Base-by-base conservation (phyloP, 495 filamentous ascomycete genomes). In the Penicillium herquei region DNA sequence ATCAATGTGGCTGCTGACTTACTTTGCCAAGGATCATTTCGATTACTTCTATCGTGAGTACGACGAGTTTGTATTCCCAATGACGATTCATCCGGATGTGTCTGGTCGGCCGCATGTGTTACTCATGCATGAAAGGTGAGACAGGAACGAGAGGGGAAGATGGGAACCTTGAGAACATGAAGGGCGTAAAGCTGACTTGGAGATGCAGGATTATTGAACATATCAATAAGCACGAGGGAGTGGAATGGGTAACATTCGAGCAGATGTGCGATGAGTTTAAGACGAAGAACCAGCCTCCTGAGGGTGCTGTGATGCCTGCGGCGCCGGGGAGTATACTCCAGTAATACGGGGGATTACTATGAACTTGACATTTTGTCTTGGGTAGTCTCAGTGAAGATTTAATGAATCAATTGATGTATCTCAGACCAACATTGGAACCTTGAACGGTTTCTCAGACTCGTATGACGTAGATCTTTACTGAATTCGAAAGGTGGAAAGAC, bases 171-270 rank as follows among this genome's bases (percentile, higher is more conserved):
- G 34, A 14, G 41, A 33, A 51, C 30, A 46, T 48, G 49, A 46
- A 26, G 21, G 21, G 21, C 21, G 21, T 4, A 26, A 26, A 2
- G 46, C 49, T 26, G 30, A 55, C 34, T 37, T 11, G 18, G 6
- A 1, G 13, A 2, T 35, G 32, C 52, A 81, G 78, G 43, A 77
- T 31, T 51, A 39, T 51, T 30, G 49, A 51, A 14, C 31, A 40
- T 31, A 51, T 39, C 49, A 49, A 49, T 14, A 18, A 49, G n/a
- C 47, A 49, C 16, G 34, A 49, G 37, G 47, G 87, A 3, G 83
- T 90, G 16, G 84, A 90, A 61, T 90, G 85, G 85, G 80, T 88
- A 61, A 88, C 85, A 6, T 84, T 90, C 64, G 86, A 83, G 53
- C 77, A 86, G 61, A 87, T 89, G 71, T 81, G 77, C 12, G 84